Evolutionary conservation across 2,329 filamentous ascomycete genomes (phyloP), one percentile per base, ranked within the genome.

Genomic region (Cercospora canescens): DNA sequence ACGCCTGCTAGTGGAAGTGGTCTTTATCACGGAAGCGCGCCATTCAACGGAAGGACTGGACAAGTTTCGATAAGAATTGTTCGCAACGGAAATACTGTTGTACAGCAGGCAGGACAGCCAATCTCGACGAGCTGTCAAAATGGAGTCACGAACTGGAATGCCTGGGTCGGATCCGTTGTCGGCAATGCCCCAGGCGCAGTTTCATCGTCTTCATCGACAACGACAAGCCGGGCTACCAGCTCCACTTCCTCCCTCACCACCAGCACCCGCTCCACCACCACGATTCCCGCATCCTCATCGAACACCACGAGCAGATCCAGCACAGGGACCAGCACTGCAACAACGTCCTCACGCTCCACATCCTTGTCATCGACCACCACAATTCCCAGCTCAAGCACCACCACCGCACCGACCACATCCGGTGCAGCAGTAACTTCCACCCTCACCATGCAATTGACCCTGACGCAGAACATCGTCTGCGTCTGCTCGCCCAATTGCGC

Each of bases 11-110:
- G 66, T 21, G 66, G 66, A 12, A 66, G 52, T n/a, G 68, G 70
- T 3, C 56, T 70, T 5, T 71, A 66, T 32, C 66, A 67, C 35
- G 66, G 66, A 30, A 72, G 68, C 77, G 79, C 60, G 69, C 68
- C 71, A 9, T 79, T 81, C 67, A 73, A 75, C 35, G 76, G 78
- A 24, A 71, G 69, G 37, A 76, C 75, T 4, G 81, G 81, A 3
- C 72, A 75, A 1, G 81, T 83, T 12, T 76, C 74, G 21, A 69
- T 82, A 28, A 73, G 70, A 1, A 67, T 81, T 14, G 56, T 54
- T 5, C 68, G 65, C 55, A 73, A 79, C 37, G 80, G 79, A 6
- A 57, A 32, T 21, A 65, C 58, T 6, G 54, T 71, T 7, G 35
- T 65, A 11, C 77, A 76, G 2, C 75, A 73, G 5, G 78, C 74